Evolutionary conservation across 2,329 filamentous ascomycete species (phyloP).

Genomic region (Neonectria ditissima): DNA sequence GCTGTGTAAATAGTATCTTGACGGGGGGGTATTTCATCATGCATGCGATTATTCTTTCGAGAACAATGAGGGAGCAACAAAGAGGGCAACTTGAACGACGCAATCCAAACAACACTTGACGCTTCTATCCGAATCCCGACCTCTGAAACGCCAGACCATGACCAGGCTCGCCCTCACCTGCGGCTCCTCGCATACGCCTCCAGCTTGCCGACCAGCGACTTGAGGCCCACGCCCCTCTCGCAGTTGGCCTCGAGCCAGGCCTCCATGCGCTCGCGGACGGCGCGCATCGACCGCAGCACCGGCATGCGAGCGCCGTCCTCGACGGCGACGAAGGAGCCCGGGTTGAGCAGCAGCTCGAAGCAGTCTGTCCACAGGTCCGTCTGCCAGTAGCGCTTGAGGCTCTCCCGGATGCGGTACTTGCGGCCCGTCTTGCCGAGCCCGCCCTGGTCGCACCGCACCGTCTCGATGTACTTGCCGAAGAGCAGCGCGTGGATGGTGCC

Average conservation of each 20-base stretch:
- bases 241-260: constrained; percentile 82
- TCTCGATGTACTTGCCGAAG: constrained; percentile 96
- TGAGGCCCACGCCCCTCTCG: constrained; percentile 82
- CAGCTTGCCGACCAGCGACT: constrained; percentile 74
- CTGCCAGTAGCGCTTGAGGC: constrained; percentile 96
- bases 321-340: constrained; percentile 70
- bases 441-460: constrained; percentile 66
- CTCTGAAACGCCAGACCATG: constrained; percentile 33
- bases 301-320: constrained; percentile 80
- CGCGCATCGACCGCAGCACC: constrained; percentile 75
- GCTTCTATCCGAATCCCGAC: constrained; percentile 10
- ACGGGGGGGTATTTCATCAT: constrained; percentile 23
- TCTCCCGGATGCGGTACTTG: constrained; percentile 84
- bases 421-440: constrained; percentile 70
- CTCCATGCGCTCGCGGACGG: constrained; percentile 84
- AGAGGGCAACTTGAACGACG: constrained; percentile 11
- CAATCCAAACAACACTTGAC: constrained; percentile 13
- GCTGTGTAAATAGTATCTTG: constrained; percentile 4
- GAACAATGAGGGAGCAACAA: neutral
- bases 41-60: constrained; percentile 17
- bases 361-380: constrained; percentile 87
- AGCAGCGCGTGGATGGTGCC: constrained; percentile 89
- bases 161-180: constrained; percentile 37
- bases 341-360: constrained; percentile 90
- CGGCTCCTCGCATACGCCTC: constrained; percentile 61